These are phyloP conservation scores for Rosa chinensis DNA, from an alignment of 306 rosid genomes.

Conservation along the genomic window DNA sequence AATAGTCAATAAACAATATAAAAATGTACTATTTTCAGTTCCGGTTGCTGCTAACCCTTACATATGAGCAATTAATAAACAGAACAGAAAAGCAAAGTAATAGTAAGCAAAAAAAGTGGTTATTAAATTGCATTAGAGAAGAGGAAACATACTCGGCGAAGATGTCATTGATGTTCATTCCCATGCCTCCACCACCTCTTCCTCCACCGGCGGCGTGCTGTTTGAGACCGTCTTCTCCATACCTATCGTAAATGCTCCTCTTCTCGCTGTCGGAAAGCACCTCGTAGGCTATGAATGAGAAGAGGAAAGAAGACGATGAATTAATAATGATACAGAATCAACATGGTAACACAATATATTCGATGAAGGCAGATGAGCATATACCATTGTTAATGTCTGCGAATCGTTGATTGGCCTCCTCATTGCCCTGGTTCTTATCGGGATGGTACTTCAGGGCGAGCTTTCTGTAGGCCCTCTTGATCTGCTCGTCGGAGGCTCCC, in stretches of 20 bases:
- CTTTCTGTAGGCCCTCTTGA: constrained; percentile 92
- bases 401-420: constrained; percentile 80
- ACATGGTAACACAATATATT: neutral
- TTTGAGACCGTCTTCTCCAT: constrained; percentile 95
- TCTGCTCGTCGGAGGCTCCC: constrained; percentile 91
- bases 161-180: constrained; percentile 87
- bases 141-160: constrained; percentile 62
- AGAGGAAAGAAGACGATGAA: too few relatives aligned
- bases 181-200: constrained; percentile 77
- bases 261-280: constrained; percentile 83
- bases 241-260: constrained; percentile 75
- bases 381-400: constrained; percentile 89
- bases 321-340: neutral
- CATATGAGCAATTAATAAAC: neutral
- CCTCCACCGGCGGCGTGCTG: constrained; percentile 96
- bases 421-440: constrained; percentile 93
- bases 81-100: neutral
- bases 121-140: neutral
- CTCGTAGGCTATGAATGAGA: constrained; percentile 61
- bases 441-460: constrained; percentile 98
- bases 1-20: too few relatives aligned
- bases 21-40: neutral
- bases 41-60: neutral
- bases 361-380: too few relatives aligned
- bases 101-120: neutral